Conservation (phyloP, 345 rosid genomes). For the Rhodamnia rubescens region DNA sequence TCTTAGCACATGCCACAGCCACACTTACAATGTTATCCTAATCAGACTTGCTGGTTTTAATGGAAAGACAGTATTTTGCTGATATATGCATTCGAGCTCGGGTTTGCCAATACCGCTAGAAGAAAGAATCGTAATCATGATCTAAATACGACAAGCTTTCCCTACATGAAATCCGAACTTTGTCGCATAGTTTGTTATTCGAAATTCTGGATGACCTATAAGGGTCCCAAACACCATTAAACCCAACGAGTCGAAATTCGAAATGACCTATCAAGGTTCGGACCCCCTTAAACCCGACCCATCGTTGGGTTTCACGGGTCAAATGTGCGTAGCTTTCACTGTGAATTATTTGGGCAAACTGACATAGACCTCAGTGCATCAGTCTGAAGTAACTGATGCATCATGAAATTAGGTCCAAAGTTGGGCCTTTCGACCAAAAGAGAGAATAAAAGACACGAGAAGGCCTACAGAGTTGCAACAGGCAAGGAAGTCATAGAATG, state of each 20-base stretch:
- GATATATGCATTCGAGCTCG: not conserved
- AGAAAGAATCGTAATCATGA: not conserved
- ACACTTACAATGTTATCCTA: not conserved
- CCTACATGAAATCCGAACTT: too few species aligned
- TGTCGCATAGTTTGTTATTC: not conserved
- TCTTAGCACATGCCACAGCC: not conserved
- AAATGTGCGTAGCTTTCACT: not conserved
- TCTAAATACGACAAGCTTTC: not conserved
- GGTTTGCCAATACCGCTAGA: not conserved
- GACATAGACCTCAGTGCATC: not conserved
- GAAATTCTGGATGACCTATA: not conserved
- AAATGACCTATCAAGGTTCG: not conserved
- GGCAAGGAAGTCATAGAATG: not conserved
- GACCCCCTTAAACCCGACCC: not conserved
- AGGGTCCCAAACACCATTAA: not conserved
- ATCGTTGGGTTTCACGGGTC: not conserved
- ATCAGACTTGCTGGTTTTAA: not conserved
- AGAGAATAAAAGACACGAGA: not conserved
- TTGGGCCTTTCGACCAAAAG: not conserved
- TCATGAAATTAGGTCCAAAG: not conserved
- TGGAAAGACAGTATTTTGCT: not conserved
- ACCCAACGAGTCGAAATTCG: not conserved
- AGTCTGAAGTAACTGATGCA: not conserved
- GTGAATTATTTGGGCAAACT: not conserved
- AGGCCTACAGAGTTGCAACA: not conserved